Conservation (phyloP, 768 basidiomycete species). For the Mycena filopes region DNA sequence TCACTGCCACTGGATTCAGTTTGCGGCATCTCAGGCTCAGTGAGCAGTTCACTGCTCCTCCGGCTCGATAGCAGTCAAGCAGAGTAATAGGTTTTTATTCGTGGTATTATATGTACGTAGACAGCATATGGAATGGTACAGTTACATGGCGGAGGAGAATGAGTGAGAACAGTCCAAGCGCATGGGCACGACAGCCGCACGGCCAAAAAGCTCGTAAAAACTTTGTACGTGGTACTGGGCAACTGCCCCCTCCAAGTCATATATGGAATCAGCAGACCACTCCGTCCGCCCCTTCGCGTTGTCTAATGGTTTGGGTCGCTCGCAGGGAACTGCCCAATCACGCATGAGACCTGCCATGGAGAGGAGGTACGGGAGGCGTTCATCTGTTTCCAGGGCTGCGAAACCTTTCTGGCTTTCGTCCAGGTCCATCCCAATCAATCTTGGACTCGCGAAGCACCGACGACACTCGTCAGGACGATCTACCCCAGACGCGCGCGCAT, state of each 20-base stretch:
- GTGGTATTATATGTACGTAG: constrained; percentile 1
- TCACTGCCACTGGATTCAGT: background rate
- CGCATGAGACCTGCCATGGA: constrained; percentile 13
- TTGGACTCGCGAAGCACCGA: constrained; percentile 6
- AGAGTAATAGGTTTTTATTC: background rate
- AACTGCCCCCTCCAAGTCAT: background rate
- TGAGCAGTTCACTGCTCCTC: background rate
- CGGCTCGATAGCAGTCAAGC: background rate
- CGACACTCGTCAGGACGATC: constrained; percentile 15
- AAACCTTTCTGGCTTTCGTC: constrained; percentile 15
- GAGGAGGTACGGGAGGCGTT: constrained; percentile 14
- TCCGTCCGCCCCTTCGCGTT: background rate
- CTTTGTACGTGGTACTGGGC: constrained; percentile 12
- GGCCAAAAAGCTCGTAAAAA: constrained; percentile 19
- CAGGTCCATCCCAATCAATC: constrained; percentile 17
- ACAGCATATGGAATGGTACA: no score
- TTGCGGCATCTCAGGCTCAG: background rate
- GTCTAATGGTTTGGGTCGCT: background rate
- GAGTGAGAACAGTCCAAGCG: no score
- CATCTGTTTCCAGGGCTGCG: constrained; percentile 2
- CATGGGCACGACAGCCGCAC: constrained; percentile 19
- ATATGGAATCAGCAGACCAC: background rate
- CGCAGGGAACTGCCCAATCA: constrained; percentile 15
- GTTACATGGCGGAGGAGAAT: no score
- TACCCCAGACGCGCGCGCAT: constrained; percentile 17